Evolutionary conservation across 2,329 filamentous ascomycete genomes (phyloP).

Genomic region (Aspergillus udagawae): DNA sequence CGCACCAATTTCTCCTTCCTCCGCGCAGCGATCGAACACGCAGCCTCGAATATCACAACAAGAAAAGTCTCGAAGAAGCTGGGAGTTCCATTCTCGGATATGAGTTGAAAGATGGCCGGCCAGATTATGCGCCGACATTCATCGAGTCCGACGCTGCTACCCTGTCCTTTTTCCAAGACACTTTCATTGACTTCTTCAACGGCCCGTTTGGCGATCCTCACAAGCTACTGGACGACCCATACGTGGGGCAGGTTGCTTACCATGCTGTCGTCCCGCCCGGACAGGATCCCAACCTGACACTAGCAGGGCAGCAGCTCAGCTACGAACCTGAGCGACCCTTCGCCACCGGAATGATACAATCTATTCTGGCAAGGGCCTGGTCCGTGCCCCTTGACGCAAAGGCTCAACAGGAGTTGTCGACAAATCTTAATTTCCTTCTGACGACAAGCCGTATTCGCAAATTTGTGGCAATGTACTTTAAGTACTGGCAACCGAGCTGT

Average conservation of each 20-base stretch:
- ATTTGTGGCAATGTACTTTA: constrained; percentile 42
- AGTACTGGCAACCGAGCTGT: constrained; percentile 44
- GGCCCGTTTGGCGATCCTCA: constrained; percentile 30
- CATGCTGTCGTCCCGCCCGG: constrained; percentile 13
- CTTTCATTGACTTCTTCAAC: constrained; percentile 37
- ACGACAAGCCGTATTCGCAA: constrained; percentile 40
- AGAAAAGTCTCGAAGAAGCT: constrained; percentile 22
- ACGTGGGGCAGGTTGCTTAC: constrained; percentile 15
- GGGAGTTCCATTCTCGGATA: constrained; percentile 16
- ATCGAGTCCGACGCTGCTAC: constrained; percentile 22
- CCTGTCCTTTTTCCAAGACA: constrained; percentile 32
- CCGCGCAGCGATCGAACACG: constrained; percentile 36
- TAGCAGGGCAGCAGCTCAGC: constrained; percentile 18
- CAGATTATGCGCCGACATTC: constrained; percentile 17
- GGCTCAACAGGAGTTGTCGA: constrained; percentile 37
- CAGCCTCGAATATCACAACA: constrained; percentile 35
- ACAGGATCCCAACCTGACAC: constrained; percentile 16
- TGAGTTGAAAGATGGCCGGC: constrained; percentile 10
- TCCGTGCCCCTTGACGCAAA: constrained; percentile 36
- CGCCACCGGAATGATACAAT: constrained; percentile 37
- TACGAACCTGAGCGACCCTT: constrained; percentile 37
- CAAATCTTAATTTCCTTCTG: constrained; percentile 37
- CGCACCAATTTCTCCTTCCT: constrained; percentile 42
- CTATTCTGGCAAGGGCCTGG: constrained; percentile 37
- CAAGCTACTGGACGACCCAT: constrained; percentile 22